Conservation (phyloP, 345 rosid genomes). For the Camelina neglecta region DNA sequence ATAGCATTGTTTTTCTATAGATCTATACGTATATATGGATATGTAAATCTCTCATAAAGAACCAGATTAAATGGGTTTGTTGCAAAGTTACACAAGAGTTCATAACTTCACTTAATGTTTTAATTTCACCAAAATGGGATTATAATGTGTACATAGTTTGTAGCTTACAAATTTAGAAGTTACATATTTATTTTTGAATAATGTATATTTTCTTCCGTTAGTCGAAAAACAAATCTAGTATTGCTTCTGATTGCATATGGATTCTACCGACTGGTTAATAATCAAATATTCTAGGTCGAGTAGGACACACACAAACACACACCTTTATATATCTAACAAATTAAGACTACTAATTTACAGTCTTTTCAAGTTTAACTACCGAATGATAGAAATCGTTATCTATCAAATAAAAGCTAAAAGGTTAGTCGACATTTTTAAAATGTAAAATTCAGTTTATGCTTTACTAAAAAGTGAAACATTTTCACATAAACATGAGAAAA, state of each 20-base stretch:
- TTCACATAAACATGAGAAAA: background rate
- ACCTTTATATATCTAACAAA: background rate
- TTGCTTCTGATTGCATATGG: slow-evolving; percentile 10
- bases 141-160: background rate
- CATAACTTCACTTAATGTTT: slow-evolving; percentile 17
- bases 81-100: slow-evolving; percentile 30
- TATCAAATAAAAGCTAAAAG: background rate
- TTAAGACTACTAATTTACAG: background rate
- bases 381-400: background rate
- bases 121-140: slow-evolving; percentile 20
- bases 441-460: background rate
- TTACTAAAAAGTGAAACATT: background rate
- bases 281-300: slow-evolving; percentile 12
- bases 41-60: slow-evolving; percentile 21
- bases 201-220: background rate
- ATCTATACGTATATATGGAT: background rate
- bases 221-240: background rate
- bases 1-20: slow-evolving; percentile 13
- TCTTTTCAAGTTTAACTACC: background rate
- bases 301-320: background rate
- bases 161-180: slow-evolving; percentile 8
- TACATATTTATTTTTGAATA: background rate
- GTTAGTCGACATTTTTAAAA: background rate
- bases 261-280: background rate
- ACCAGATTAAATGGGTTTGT: slow-evolving; percentile 17